These are phyloP conservation scores for Saprolegnia parasitica DNA, from an alignment of 352 stramenopile species.

Conservation along the genomic window DNA sequence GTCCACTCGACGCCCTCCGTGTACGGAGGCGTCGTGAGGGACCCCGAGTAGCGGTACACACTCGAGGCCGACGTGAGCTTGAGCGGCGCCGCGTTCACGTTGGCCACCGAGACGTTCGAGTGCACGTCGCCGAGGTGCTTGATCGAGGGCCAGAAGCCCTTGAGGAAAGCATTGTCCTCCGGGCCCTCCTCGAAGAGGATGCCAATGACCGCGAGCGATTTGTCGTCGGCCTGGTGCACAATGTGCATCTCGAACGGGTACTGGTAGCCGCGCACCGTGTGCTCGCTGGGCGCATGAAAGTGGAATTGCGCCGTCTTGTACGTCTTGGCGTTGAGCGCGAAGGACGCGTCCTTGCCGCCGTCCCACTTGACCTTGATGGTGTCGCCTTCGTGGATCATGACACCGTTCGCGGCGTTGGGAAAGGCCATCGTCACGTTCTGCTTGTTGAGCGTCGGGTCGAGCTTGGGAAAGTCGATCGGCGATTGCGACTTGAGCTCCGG, in stretches of 20 bases:
- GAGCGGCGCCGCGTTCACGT: neutral
- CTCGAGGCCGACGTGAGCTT: slow-evolving; percentile 20
- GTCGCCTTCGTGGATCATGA: slow-evolving; percentile 9
- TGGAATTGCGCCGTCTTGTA: slow-evolving; percentile 38
- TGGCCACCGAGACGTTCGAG: slow-evolving; percentile 26
- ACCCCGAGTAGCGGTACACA: slow-evolving; percentile 57
- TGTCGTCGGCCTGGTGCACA: slow-evolving; percentile 41
- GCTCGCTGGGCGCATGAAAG: slow-evolving; percentile 43
- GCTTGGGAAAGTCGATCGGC: slow-evolving; percentile 17
- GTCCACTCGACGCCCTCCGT: slow-evolving; percentile 67
- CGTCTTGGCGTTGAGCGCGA: slow-evolving; percentile 32
- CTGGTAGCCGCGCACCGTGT: slow-evolving; percentile 36
- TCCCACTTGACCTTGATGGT: slow-evolving; percentile 22
- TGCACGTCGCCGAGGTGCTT: slow-evolving; percentile 25
- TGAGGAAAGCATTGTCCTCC: slow-evolving; percentile 50
- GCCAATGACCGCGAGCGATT: slow-evolving; percentile 46
- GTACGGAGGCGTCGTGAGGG: slow-evolving; percentile 65
- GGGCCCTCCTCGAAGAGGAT: slow-evolving; percentile 45
- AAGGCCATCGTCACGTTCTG: slow-evolving; percentile 4
- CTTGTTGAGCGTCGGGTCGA: neutral
- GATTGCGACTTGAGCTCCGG: slow-evolving; percentile 15
- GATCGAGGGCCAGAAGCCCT: slow-evolving; percentile 53
- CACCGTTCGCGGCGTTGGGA: neutral
- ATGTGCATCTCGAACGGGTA: slow-evolving; percentile 42
- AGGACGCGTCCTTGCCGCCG: neutral